These are phyloP conservation scores for Podaxis sp. DNA, from an alignment of 768 basidiomycete genomes.

Conservation along the genomic window DNA sequence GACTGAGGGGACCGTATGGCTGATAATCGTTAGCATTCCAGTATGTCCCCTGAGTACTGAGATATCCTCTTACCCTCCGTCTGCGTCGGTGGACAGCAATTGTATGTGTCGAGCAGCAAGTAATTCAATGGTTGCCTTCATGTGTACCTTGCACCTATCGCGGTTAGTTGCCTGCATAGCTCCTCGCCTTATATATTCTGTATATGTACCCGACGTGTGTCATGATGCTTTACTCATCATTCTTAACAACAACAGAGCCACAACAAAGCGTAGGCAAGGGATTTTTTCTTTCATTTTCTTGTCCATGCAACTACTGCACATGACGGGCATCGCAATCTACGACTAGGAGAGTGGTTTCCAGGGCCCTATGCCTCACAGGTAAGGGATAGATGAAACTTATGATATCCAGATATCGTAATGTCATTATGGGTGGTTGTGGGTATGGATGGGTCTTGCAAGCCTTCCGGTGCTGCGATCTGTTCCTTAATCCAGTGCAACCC, in stretches of 20 bases:
- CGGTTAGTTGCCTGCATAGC: neutral
- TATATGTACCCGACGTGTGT: neutral
- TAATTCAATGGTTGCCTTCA: neutral
- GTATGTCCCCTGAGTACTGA: neutral
- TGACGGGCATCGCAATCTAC: no score
- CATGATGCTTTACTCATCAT: neutral
- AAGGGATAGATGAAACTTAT: neutral
- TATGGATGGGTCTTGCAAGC: slow-evolving; percentile 3
- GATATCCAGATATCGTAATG: neutral
- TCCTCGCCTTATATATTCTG: neutral
- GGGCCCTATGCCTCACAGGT: no score
- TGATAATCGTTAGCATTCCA: neutral
- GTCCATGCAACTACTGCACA: no score
- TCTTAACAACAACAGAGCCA: slow-evolving; percentile 5
- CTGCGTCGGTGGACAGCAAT: neutral
- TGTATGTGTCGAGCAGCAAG: neutral
- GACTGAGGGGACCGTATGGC: neutral
- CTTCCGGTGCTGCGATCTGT: neutral
- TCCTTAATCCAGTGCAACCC: slow-evolving; percentile 6
- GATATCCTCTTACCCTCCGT: neutral
- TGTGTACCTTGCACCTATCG: neutral
- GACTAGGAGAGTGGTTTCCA: no score
- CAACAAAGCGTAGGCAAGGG: neutral
- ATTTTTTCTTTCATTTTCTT: no score
- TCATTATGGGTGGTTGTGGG: slow-evolving; percentile 4